Evolutionary conservation across 495 filamentous ascomycete species (phyloP), one percentile per base, ranked within the genome.

Genomic region (Penicillium pulvis): DNA sequence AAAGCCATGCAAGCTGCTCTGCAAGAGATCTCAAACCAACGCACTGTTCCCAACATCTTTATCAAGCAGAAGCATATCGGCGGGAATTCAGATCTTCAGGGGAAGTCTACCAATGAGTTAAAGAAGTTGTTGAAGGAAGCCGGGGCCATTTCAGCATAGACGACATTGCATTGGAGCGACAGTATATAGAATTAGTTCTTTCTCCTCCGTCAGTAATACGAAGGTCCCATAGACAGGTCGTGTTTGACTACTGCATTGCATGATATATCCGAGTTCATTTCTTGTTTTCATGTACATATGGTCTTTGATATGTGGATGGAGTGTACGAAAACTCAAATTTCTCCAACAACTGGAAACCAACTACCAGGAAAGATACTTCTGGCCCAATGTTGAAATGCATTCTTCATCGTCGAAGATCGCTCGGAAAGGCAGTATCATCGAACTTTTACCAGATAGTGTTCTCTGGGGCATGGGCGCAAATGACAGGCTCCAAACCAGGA

Each of bases 21-120:
- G 48, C 64, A 72, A 33, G 83, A 90, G 62, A 81, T 94, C 53
- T 87, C 83, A 23, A 74, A 80, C 61, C 91, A 95, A 79, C 70
- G 80, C 55, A 89, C 85, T 53, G 91, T 95, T 2, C 91, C 91
- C 39, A 93, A 92, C 72, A 87, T 93, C 74, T 95, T 86, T 76
- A 93, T 95, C 77, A 72, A 69, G 57, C 69, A 87, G 75, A 71
- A 89, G 70, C 91, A 93, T 72, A 91, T 95, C 73, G 90, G 91
- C 36, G 91, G 91, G 50, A 93, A 94, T 79, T 92, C 88, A 3
- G 91, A 94, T 63, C 72, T 95, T 51, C 88, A 93, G 69, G 49
- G 33, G 9, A 36, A 36, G 9, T 36, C 33, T 10, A 36, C 33
- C 33, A 36, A 14, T 3, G 33, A 36, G 12, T 36, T 36, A 14